Percentiles rank a stretch among this genome's conserved stretches.
Evolutionary conservation across 495 filamentous ascomycete genomes (phyloP).

Genomic region (Podospora anserina): DNA sequence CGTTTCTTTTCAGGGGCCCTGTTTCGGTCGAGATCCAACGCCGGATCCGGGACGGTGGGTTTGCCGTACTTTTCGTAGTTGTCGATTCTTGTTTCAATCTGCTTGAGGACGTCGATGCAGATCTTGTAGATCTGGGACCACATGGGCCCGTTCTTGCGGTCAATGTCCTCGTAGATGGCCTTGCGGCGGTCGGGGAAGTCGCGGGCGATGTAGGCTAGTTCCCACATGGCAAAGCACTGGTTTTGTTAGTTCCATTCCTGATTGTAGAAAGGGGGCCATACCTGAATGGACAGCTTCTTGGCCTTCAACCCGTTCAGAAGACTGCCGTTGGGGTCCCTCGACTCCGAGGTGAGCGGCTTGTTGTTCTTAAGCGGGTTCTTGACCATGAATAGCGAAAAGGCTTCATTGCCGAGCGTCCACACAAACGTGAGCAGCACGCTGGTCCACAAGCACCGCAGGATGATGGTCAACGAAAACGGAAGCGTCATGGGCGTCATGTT

Average conservation of each 20-base stretch:
- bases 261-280: conserved; percentile 34
- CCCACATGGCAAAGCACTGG: conserved; percentile 85
- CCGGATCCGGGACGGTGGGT: conserved; percentile 35
- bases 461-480: conserved; percentile 55
- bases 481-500: conserved; percentile 57
- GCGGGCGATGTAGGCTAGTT: conserved; percentile 74
- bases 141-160: conserved; percentile 70
- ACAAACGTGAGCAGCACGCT: conserved; percentile 63
- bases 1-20: conserved; percentile 23
- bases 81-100: conserved; percentile 62
- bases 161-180: conserved; percentile 83
- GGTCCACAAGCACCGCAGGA: conserved; percentile 59
- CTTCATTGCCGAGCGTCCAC: conserved; percentile 71
- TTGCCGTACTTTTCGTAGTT: conserved; percentile 53
- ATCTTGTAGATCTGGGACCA: conserved; percentile 74
- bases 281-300: conserved; percentile 62
- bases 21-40: conserved; percentile 9
- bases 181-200: conserved; percentile 69
- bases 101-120: conserved; percentile 64
- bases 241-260: conserved; percentile 46
- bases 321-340: conserved; percentile 88
- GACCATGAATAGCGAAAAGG: conserved; percentile 74
- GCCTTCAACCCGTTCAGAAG: conserved; percentile 78
- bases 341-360: conserved; percentile 77
- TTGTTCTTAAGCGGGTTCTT: conserved; percentile 77